Base-by-base conservation (phyloP, 2,329 filamentous ascomycete genomes). In the Paraconiothyrium brasiliense region DNA sequence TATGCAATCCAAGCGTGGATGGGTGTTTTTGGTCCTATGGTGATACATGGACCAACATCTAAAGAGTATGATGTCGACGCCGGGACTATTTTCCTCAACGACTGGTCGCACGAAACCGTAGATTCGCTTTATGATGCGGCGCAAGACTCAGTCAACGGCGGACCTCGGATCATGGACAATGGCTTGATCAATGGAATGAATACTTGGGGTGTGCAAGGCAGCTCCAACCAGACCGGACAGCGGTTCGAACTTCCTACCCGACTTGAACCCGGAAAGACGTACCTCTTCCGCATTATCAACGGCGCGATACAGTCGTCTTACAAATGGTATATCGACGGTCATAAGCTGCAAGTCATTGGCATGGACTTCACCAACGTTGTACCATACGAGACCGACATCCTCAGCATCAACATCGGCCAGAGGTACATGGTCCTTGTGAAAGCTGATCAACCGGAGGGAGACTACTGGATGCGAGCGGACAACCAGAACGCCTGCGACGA, bases 231-330 rank as follows among this genome's bases (percentile, higher is more conserved):
- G 8, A 13, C 41, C 10, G 57, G 58, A 8, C 51, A 61, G 1
- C 61, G 68, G 27, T 43, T 41, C 32, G 67, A 66, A 2, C 61
- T 59, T 11, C 52, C 68, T 16, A 59, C 69, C 30, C 75, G 75
- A 60, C 80, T 80, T 67, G 57, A 75, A 34, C 70, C 70, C n/a
- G 78, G 78, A 35, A 81, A 79, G 68, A 76, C 67, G 49, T 75
- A 81, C 58, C 71, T 74, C 4, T 65, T 82, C 11, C 75, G 80
- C 7, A 51, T 82, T 9, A 77, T 81, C 66, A 82, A 82, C 58
- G 76, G 77, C 27, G 75, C 76, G 30, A 76, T 74, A 54, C 71
- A 67, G 1, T 67, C 71, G 6, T 67, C 75, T 65, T 77, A 79
- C 57, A 44, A 55, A 30, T 79, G 81, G 65, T 68, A 65, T 50